Conservation (phyloP, 345 rosid species). For the Euphorbia tirucalli region DNA sequence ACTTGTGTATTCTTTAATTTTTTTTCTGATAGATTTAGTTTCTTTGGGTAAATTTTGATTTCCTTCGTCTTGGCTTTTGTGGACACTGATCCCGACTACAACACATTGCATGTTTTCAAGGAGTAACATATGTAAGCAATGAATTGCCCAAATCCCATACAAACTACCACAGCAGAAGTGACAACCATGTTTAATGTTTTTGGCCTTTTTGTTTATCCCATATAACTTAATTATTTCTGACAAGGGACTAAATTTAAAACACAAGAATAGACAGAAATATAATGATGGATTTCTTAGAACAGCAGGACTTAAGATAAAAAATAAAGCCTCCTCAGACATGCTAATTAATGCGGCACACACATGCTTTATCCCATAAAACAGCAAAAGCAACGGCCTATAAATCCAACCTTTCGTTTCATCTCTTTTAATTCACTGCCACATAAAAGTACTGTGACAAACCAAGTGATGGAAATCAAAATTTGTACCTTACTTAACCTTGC, state of each 20-base stretch:
- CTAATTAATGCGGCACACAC: background rate
- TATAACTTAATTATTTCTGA: background rate
- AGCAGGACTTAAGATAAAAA: background rate
- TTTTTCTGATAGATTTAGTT: no score
- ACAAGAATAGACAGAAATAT: background rate
- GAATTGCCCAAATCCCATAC: background rate
- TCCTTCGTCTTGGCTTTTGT: no score
- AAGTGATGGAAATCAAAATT: slow-evolving; percentile 5
- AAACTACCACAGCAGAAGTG: background rate
- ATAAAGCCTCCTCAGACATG: background rate
- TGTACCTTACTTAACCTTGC: slow-evolving; percentile 53
- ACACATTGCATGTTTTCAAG: background rate
- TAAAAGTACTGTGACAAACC: background rate
- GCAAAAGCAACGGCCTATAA: background rate
- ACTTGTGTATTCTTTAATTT: no score
- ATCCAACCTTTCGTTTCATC: background rate
- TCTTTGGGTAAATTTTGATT: no score
- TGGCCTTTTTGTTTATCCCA: background rate
- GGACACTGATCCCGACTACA: background rate
- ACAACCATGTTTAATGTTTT: background rate
- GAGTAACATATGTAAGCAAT: background rate
- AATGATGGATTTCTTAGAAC: background rate
- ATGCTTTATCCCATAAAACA: background rate
- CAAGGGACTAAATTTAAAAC: background rate
- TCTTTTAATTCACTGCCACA: background rate